phyloP scores from a whole-genome alignment of 1,139 yeast species.

The Pichiaceae sp. region DNA sequence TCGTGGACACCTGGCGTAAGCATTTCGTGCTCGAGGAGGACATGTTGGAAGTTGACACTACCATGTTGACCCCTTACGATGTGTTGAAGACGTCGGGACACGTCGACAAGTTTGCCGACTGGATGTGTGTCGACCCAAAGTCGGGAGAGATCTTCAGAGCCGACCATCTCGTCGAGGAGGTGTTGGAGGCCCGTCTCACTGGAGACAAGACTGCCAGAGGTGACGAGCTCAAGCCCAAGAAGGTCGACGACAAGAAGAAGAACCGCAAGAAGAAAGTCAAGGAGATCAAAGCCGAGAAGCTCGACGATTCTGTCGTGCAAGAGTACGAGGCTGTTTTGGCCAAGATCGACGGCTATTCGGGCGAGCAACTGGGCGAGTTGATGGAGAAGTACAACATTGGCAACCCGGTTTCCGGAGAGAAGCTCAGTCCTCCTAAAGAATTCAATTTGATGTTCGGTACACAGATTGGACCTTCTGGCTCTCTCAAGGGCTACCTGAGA shows the following conservation, averaged over 20 bases:
- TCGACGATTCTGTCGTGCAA: conserved; percentile 67
- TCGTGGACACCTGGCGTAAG: conserved; percentile 93
- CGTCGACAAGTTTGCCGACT: conserved; percentile 97
- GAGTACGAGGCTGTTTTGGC: conserved; percentile 87
- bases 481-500: conserved; percentile 87
- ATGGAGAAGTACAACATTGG: conserved; percentile 73
- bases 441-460: conserved; percentile 99
- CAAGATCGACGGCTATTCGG: conserved; percentile 91
- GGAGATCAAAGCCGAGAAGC: conserved; percentile 82
- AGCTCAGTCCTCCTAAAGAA: conserved; percentile 83
- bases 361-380: conserved; percentile 83
- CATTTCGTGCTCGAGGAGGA: conserved; percentile 97
- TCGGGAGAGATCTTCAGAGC: conserved; percentile 99
- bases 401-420: conserved; percentile 86
- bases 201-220: conserved; percentile 98
- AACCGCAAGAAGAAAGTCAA: conserved; percentile 92
- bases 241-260: conserved; percentile 55
- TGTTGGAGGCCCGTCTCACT: conserved; percentile 86
- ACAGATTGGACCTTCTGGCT: conserved; percentile 98
- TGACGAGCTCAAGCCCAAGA: conserved; percentile 48
- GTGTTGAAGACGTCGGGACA: conserved; percentile 98
- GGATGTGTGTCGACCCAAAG: conserved; percentile 96
- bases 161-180: conserved; percentile 97
- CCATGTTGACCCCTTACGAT: conserved; percentile 96
- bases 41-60: conserved; percentile 97